Evolutionary conservation across 2,329 filamentous ascomycete genomes (phyloP).

Genomic region (Colletotrichum karsti): DNA sequence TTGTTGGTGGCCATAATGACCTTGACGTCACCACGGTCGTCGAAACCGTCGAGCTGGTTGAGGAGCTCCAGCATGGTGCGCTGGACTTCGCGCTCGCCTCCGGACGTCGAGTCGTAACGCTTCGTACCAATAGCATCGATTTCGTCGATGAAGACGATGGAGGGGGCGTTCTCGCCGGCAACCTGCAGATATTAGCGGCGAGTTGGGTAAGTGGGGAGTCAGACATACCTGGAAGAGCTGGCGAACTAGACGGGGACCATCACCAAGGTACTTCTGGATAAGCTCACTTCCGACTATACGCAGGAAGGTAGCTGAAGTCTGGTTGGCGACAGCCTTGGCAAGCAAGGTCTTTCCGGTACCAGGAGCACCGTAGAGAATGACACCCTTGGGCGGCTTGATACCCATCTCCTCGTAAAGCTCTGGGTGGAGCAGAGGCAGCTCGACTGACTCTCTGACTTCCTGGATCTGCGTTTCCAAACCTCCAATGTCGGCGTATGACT

Average conservation of each 20-base stretch:
- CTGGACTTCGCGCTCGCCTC: conserved; percentile 96
- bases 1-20: conserved; percentile 99
- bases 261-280: conserved; percentile 97
- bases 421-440: conserved; percentile 92
- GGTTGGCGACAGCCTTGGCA: conserved; percentile 98
- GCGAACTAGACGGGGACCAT: conserved; percentile 92
- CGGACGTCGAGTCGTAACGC: conserved; percentile 96
- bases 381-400: conserved; percentile 99
- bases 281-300: conserved; percentile 98
- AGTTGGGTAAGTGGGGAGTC: neutral
- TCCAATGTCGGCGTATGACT: conserved; percentile 98
- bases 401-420: conserved; percentile 99
- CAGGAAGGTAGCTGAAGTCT: conserved; percentile 97
- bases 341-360: conserved; percentile 98
- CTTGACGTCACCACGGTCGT: conserved; percentile 98
- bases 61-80: conserved; percentile 98
- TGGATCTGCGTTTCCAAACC: conserved; percentile 95
- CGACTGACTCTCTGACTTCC: conserved; percentile 96
- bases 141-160: conserved; percentile 99
- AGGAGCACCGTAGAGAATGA: conserved; percentile 96
- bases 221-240: conserved; percentile 84
- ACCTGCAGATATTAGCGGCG: conserved; percentile 59
- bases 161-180: conserved; percentile 93
- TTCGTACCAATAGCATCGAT: conserved; percentile 99
- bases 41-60: conserved; percentile 98